Percentiles rank a stretch among this genome's conserved stretches.
Evolutionary conservation across 1,139 yeast species (phyloP).

Genomic region (Blastobotrys apis): DNA sequence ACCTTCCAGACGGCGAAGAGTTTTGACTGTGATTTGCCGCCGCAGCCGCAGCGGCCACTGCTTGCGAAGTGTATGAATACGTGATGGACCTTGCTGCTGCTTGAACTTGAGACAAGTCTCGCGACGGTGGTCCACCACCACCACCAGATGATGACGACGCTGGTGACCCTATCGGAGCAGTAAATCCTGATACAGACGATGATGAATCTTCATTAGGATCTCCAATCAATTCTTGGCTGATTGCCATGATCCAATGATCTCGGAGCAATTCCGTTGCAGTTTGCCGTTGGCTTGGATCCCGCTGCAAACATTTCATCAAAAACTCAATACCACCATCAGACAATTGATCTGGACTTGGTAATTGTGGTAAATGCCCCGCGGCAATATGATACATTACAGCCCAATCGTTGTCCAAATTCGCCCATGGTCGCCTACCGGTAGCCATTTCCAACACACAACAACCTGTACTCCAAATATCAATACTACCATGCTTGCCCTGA

Average conservation of each 20-base stretch:
- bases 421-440: slow-evolving; percentile 53
- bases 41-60: slow-evolving; percentile 6
- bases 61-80: slow-evolving; percentile 8
- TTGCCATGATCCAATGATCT: slow-evolving; percentile 70
- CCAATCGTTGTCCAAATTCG: slow-evolving; percentile 93
- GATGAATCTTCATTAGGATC: slow-evolving; percentile 1
- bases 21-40: slow-evolving; percentile 8
- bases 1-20: neutral
- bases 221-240: slow-evolving; percentile 20
- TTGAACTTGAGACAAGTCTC: slow-evolving; percentile 9
- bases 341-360: slow-evolving; percentile 76
- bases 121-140: slow-evolving; percentile 1
- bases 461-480: slow-evolving; percentile 68
- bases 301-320: slow-evolving; percentile 70
- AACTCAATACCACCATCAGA: slow-evolving; percentile 70
- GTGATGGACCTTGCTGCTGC: slow-evolving; percentile 11
- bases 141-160: neutral
- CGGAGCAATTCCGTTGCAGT: slow-evolving; percentile 73
- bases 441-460: slow-evolving; percentile 95
- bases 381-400: slow-evolving; percentile 98
- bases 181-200: neutral
- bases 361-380: slow-evolving; percentile 85
- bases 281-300: slow-evolving; percentile 75
- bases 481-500: slow-evolving; percentile 63
- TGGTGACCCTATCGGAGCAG: neutral